Evolutionary conservation across 345 rosid species (phyloP), one percentile per base, ranked within the genome.

Genomic region (Brassica rapa): DNA sequence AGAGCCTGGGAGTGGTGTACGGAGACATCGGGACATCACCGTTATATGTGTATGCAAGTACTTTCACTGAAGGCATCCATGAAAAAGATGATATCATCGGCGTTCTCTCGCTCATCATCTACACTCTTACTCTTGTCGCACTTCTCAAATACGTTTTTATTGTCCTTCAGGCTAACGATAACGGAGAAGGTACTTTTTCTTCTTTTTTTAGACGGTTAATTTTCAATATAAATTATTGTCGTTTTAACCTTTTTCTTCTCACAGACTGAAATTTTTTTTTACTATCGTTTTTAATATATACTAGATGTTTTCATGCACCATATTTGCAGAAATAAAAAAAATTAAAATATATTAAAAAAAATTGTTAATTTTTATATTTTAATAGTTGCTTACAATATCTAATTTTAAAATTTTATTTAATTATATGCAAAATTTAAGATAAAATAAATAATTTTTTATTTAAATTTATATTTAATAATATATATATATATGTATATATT

Each of bases 21-120:
- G 93, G 96, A 25, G 98, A 94, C 68, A 88, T 90, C 0, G 94
- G 94, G 46, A 92, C 97, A 3, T 90, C 97, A 0, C 96, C 98
- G 0, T 86, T 94, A 3, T 94, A 92, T 21, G 93, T 92, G 9
- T 88, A 23, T 32, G 60, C 80, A 6, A 86, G 93, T 83, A 85
- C 93, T 63, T 94, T 92, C 78, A 55, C 86, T 0, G 19, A 83
- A 0, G 87, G 88, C 0, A 87, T 92, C 27, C 0, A 33, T 0
- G 33, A 86, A 57, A 64, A 60, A 24, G 86, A 87, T 0, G 92
- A 94, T 76, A 21, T 92, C 15, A 33, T 90, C 1, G 96, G 90
- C 0, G 94, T 88, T 10, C 39, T 92, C 12, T 94, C 96, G 1
- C 87, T 90, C 27, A 92, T 92, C 68, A 82, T 92, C 71, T 92